Percentiles rank a stretch among this genome's conserved stretches.
phyloP scores from a whole-genome alignment of 257 asterid genomes.

The Solanum tacnaense region DNA sequence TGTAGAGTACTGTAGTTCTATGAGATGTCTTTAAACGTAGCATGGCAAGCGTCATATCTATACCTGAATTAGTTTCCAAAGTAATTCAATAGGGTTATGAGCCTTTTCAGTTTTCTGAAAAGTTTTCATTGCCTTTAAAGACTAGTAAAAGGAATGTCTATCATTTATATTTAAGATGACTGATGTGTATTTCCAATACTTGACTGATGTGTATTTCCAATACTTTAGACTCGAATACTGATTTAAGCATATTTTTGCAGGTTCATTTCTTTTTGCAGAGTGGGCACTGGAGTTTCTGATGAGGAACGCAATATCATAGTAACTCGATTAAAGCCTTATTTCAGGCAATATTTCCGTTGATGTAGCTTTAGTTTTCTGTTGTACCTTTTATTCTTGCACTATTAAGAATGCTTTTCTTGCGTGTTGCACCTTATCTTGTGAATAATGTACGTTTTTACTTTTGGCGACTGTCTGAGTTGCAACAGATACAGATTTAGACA shows the following conservation, averaged over 20 bases:
- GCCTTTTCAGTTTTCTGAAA: neutral
- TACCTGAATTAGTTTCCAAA: neutral
- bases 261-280: constrained; percentile 91
- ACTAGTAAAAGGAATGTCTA: neutral
- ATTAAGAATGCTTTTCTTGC: neutral
- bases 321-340: constrained; percentile 70
- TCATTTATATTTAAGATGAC: neutral
- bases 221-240: constrained; percentile 3
- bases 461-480: neutral
- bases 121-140: neutral
- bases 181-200: neutral
- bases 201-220: neutral
- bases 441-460: neutral
- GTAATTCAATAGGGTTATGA: neutral
- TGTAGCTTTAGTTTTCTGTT: neutral
- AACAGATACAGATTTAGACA: neutral
- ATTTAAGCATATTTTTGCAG: constrained; percentile 49
- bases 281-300: constrained; percentile 96
- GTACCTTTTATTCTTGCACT: neutral
- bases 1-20: neutral
- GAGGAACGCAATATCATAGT: constrained; percentile 79
- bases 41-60: neutral
- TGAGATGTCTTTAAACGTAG: neutral
- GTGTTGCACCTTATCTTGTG: neutral
- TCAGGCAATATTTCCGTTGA: constrained; percentile 37